Evolutionary conservation across 495 filamentous ascomycete genomes (phyloP).

Genomic region (Staphylotrichum longicolle): DNA sequence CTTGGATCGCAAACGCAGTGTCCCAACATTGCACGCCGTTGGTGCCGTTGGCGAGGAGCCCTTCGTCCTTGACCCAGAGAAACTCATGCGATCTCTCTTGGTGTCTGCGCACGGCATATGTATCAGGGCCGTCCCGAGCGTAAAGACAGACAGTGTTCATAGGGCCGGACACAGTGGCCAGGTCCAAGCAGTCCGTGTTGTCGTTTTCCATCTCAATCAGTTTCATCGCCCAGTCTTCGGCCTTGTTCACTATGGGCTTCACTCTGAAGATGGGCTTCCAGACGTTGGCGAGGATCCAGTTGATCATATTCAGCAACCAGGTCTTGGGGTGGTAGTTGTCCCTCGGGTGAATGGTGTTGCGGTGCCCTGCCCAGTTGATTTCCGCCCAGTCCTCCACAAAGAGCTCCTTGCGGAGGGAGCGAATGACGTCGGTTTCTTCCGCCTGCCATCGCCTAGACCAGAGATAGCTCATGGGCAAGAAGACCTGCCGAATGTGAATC

Average conservation of each 20-base stretch:
- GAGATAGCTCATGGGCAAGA: conserved; percentile 85
- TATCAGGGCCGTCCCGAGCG: conserved; percentile 75
- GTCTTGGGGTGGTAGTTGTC: conserved; percentile 96
- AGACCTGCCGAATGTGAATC: conserved; percentile 95
- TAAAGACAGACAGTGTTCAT: conserved; percentile 86
- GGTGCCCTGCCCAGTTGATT: conserved; percentile 72
- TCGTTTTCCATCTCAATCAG: conserved; percentile 84
- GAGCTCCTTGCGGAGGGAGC: conserved; percentile 74
- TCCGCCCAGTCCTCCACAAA: conserved; percentile 76
- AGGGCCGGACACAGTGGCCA: conserved; percentile 85
- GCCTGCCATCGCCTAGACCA: conserved; percentile 75
- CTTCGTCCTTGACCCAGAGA: conserved; percentile 88
- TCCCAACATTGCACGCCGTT: conserved; percentile 98
- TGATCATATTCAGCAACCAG: conserved; percentile 71
- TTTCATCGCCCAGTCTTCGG: conserved; percentile 67
- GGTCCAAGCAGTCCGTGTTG: conserved; percentile 82
- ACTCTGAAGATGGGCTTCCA: conserved; percentile 73
- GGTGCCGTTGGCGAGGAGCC: conserved; percentile 92
- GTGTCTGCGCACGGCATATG: conserved; percentile 73
- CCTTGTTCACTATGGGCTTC: conserved; percentile 54
- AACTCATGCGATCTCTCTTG: conserved; percentile 78
- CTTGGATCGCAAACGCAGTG: conserved; percentile 84
- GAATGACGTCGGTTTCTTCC: conserved; percentile 68
- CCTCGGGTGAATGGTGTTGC: conserved; percentile 73
- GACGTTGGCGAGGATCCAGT: conserved; percentile 71